Conservation (phyloP, 306 rosid genomes). For the Astragalus glycyphyllos region DNA sequence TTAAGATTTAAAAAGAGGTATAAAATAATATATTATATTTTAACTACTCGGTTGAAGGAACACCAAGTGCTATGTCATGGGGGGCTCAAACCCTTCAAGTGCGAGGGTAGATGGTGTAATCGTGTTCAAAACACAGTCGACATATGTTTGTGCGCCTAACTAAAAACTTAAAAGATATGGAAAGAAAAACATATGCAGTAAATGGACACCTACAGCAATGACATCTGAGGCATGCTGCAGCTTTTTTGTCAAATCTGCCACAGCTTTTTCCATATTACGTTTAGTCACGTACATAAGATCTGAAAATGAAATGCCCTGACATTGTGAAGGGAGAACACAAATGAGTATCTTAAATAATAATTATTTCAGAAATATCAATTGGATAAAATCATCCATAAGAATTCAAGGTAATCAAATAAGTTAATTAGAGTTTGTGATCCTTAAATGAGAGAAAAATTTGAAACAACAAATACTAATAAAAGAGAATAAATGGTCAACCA, state of each 20-base stretch:
- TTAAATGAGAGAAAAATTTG: slow-evolving; percentile 11
- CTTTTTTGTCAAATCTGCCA: slow-evolving; percentile 78
- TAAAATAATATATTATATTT: slow-evolving; percentile 8
- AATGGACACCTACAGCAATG: slow-evolving; percentile 73
- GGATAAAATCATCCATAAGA: slow-evolving; percentile 30
- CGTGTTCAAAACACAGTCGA: slow-evolving; percentile 5
- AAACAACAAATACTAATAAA: slow-evolving; percentile 24
- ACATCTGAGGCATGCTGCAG: slow-evolving; percentile 83
- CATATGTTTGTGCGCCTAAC: slow-evolving; percentile 18
- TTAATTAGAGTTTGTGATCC: slow-evolving; percentile 1
- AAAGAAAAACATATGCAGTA: slow-evolving; percentile 26
- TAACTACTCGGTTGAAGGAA: slow-evolving; percentile 1
- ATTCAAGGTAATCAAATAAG: not conserved
- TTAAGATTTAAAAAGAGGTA: slow-evolving; percentile 6
- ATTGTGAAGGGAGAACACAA: slow-evolving; percentile 34
- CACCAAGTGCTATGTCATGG: slow-evolving; percentile 10
- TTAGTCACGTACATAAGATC: slow-evolving; percentile 97
- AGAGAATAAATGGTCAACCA: slow-evolving; percentile 6
- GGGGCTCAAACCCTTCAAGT: slow-evolving; percentile 5
- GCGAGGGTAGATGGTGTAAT: slow-evolving; percentile 1
- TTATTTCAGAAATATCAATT: slow-evolving; percentile 16
- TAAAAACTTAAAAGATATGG: not conserved
- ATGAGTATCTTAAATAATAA: slow-evolving; percentile 19
- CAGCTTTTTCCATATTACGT: slow-evolving; percentile 85
- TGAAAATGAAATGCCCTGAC: slow-evolving; percentile 83